Evolutionary conservation across 176 grass and related monocot species (phyloP).

Genomic region (Raddia guianensis): DNA sequence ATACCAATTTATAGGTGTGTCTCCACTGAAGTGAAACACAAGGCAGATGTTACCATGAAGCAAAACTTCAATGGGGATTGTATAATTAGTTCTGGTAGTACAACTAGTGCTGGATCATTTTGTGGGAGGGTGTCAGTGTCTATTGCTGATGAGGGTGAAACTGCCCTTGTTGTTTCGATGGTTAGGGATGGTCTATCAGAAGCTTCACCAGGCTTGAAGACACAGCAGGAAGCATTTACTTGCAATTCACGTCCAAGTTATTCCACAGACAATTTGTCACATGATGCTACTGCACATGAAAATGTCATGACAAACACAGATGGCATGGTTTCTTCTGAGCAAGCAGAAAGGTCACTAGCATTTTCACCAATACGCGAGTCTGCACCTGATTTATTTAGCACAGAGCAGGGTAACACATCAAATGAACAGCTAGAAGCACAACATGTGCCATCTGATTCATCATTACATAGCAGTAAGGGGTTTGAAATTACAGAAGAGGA

Average conservation of each 20-base stretch:
- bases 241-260: constrained; percentile 36
- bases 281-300: constrained; percentile 30
- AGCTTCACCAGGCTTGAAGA: constrained; percentile 30
- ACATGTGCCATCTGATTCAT: constrained; percentile 44
- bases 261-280: constrained; percentile 21
- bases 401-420: constrained; percentile 35
- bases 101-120: constrained; percentile 61
- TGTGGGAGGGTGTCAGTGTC: constrained; percentile 88
- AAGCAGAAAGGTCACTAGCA: constrained; percentile 46
- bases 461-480: constrained; percentile 38
- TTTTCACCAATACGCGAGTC: constrained; percentile 62
- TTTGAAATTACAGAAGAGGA: constrained; percentile 47
- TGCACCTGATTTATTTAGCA: constrained; percentile 21
- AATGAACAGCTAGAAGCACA: constrained; percentile 42
- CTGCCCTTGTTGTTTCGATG: constrained; percentile 95
- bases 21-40: constrained; percentile 50
- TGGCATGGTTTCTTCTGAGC: constrained; percentile 37
- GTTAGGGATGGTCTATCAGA: constrained; percentile 42
- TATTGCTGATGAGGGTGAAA: constrained; percentile 97
- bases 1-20: constrained; percentile 49
- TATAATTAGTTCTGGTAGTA: constrained; percentile 50
- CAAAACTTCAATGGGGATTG: constrained; percentile 47
- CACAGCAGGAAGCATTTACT: constrained; percentile 44
- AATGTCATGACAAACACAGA: constrained; percentile 25
- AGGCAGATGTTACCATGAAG: constrained; percentile 48